Conservation (phyloP, 306 rosid genomes). For the Alnus glutinosa region DNA sequence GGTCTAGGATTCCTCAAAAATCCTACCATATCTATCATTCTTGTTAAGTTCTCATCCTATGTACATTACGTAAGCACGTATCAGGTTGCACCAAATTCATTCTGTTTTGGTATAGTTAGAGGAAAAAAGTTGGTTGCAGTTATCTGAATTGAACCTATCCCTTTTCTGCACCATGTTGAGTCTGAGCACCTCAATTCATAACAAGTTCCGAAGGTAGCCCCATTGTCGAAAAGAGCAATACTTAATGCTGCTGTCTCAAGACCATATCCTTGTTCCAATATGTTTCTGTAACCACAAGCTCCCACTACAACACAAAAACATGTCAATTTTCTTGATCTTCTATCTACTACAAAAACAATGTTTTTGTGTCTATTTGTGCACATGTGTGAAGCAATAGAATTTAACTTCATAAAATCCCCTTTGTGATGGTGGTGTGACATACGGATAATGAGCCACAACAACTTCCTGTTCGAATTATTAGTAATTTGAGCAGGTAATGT, state of each 20-base stretch:
- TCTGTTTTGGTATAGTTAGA: slow-evolving; percentile 5
- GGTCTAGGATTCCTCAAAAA: no score
- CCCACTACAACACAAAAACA: neutral
- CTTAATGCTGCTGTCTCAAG: slow-evolving; percentile 20
- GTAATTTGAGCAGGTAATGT: no score
- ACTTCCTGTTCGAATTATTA: no score
- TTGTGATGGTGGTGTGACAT: no score
- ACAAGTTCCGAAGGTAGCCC: slow-evolving; percentile 21
- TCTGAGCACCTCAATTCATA: neutral
- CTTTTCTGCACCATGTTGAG: slow-evolving; percentile 12
- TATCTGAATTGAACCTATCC: slow-evolving; percentile 5
- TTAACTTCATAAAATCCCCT: no score
- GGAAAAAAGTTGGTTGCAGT: slow-evolving; percentile 29
- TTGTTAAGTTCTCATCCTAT: no score
- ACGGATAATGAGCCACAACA: no score
- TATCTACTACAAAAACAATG: no score
- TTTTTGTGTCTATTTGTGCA: no score
- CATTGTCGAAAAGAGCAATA: slow-evolving; percentile 19
- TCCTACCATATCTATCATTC: no score
- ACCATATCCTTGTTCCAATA: slow-evolving; percentile 16
- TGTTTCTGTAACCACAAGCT: slow-evolving; percentile 11
- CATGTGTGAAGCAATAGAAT: no score
- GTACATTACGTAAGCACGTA: no score
- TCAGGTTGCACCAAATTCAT: slow-evolving; percentile 18
- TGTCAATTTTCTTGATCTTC: neutral